A percentile compares a stretch with the other conserved stretches of the same genome.
Evolutionary conservation across 192 early-diverging fungal species (phyloP).

Genomic region (Backusella morwellensis): DNA sequence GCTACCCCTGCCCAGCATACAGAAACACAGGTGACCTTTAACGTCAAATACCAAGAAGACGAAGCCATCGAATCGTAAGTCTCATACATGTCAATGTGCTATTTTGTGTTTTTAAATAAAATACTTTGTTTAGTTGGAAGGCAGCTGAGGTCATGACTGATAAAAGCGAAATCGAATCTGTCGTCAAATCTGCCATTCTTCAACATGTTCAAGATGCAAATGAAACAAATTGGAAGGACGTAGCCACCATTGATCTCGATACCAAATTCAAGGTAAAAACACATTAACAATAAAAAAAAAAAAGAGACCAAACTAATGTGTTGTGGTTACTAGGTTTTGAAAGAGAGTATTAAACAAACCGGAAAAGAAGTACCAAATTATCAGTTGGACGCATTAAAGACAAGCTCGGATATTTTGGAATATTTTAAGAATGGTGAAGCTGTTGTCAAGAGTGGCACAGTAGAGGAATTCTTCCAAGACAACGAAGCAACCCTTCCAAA

Average conservation of each 20-base stretch:
- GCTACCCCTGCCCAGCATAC: conserved; percentile 23
- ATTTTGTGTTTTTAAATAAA: not conserved
- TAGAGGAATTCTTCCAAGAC: conserved; percentile 19
- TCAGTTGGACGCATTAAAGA: conserved; percentile 37
- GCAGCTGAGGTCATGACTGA: conserved; percentile 20
- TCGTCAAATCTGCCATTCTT: conserved; percentile 19
- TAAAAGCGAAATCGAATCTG: conserved; percentile 17
- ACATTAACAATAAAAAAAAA: not conserved
- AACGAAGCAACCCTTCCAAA: conserved; percentile 14
- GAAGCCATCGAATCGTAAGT: conserved; percentile 7
- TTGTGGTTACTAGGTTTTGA: conserved; percentile 25
- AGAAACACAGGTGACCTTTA: conserved; percentile 14
- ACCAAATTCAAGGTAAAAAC: conserved; percentile 38
- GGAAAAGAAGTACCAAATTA: conserved; percentile 38
- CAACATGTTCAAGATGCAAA: conserved; percentile 10
- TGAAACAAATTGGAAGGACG: conserved; percentile 21
- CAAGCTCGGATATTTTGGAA: conserved; percentile 30
- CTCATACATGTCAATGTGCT: not conserved
- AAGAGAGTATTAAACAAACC: conserved; percentile 32
- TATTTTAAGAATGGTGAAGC: conserved; percentile 25
- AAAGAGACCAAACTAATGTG: not conserved
- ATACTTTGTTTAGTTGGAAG: conserved; percentile 26
- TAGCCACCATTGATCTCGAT: conserved; percentile 21
- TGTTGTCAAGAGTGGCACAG: not conserved
- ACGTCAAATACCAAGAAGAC: conserved; percentile 25